phyloP scores from a whole-genome alignment of 139 green algal species.

The Micromonas pusilla region DNA sequence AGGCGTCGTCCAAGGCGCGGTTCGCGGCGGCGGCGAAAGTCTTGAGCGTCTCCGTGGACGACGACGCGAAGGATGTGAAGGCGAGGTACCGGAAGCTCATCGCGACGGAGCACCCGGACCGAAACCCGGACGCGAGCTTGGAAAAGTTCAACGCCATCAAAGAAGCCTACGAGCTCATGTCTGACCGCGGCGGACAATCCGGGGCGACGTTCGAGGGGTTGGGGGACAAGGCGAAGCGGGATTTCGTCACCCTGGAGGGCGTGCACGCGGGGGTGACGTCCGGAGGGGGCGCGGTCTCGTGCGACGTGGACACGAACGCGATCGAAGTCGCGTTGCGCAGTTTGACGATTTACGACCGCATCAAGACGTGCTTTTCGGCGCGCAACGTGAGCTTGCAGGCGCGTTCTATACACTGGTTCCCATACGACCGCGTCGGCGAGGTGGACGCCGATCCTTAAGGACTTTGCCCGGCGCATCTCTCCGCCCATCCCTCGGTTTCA shows the following conservation, averaged over 20 bases:
- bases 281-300: background rate
- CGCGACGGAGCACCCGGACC: slow-evolving; percentile 8
- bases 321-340: slow-evolving; percentile 4
- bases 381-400: background rate
- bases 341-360: slow-evolving; percentile 12
- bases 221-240: background rate
- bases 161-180: slow-evolving; percentile 17
- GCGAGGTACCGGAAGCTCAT: slow-evolving; percentile 10
- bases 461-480: too few relatives aligned
- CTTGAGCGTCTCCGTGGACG: background rate
- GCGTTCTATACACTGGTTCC: too few relatives aligned
- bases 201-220: slow-evolving; percentile 10
- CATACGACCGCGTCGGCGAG: too few relatives aligned
- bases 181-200: background rate
- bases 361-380: background rate
- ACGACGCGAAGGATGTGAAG: slow-evolving; percentile 11
- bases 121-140: slow-evolving; percentile 1
- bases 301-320: background rate
- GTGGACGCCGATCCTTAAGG: too few relatives aligned
- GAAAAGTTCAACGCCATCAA: slow-evolving; percentile 25
- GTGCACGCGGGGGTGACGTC: background rate
- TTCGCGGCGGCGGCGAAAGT: background rate
- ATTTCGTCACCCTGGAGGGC: background rate
- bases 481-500: too few relatives aligned
- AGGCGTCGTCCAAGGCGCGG: background rate